Evolutionary conservation across 441 rosid species (phyloP), one percentile per base, ranked within the genome.

Genomic region (Erodium texanum): DNA sequence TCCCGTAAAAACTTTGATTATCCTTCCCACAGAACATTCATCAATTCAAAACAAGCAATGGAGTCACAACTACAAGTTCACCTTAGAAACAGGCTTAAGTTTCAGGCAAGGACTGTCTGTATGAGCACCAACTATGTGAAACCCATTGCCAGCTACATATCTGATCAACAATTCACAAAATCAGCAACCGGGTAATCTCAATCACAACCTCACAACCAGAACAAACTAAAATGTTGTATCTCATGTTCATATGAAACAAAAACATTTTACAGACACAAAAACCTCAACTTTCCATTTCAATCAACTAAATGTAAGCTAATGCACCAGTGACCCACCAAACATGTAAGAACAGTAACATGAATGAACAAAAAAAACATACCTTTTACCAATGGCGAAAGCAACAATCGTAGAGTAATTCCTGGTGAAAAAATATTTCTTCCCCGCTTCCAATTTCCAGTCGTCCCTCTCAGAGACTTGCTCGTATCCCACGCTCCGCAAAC

Each of bases 71-170:
- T 45, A 10, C 27, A 4, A 23, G 52, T 29, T 65, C n/a, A 92
- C 98, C 99, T 86, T 90, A 64, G 97, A 84, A 70, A 88, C 82
- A 68, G 98, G 98, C 86, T 95, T 95, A 76, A 95, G 74, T 77
- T 92, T 95, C 45, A 92, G 66, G 74, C 99, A 95, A 76, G 97
- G 99, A 77, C 99, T 95, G 69, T 95, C 99, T 12, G 97, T 92
- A 64, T 95, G 99, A 18, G 98, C 98, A 56, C 99, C 97, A 0
- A 95, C 80, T 5, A 90, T 80, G 73, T 85, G 86, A 75, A 95
- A 90, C 48, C 99, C 99, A 71, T 92, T 88, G 56, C 99, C 98
- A 69, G 96, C 89, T 65, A 80, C 93, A 76, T 86, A 95, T 75
- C 97, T 95, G 71, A 68, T 50, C 48, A 73, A 58, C 24, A 24